phyloP scores from a whole-genome alignment of 768 basidiomycete genomes.

The Russula abietina region DNA sequence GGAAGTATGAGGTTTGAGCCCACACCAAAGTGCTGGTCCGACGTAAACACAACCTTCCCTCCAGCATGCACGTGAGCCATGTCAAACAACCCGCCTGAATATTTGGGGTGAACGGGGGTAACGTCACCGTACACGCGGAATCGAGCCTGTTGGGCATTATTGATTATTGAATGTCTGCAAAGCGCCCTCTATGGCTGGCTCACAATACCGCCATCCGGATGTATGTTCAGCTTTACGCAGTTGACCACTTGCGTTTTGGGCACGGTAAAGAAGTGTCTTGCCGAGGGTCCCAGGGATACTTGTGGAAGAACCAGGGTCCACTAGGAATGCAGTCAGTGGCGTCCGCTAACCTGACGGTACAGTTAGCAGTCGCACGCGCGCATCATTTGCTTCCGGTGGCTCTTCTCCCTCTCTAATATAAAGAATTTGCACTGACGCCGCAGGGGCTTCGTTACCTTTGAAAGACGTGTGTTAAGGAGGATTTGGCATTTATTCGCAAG shows the following conservation, averaged over 20 bases:
- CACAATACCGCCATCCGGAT: slow-evolving; percentile 96
- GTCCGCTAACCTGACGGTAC: background rate
- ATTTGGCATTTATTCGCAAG: background rate
- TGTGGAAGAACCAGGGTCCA: slow-evolving; percentile 79
- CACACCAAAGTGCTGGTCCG: slow-evolving; percentile 93
- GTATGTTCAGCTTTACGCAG: slow-evolving; percentile 89
- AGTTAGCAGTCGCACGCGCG: slow-evolving; percentile 42
- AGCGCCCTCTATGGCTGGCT: slow-evolving; percentile 31
- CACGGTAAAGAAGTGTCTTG: slow-evolving; percentile 84
- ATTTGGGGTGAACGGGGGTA: slow-evolving; percentile 51
- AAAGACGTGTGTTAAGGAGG: background rate
- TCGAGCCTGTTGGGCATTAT: slow-evolving; percentile 54
- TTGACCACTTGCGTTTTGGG: slow-evolving; percentile 48
- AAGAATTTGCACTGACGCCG: slow-evolving; percentile 66
- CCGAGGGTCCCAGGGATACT: slow-evolving; percentile 70
- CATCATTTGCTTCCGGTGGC: slow-evolving; percentile 41
- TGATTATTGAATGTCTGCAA: background rate
- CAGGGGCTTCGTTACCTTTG: slow-evolving; percentile 83
- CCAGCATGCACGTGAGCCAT: slow-evolving; percentile 88
- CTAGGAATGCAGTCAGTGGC: slow-evolving; percentile 34
- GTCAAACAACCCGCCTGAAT: slow-evolving; percentile 55
- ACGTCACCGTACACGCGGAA: slow-evolving; percentile 89
- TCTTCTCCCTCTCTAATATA: slow-evolving; percentile 37
- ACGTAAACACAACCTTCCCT: slow-evolving; percentile 74
- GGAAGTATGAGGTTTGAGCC: slow-evolving; percentile 89